Percentiles rank a stretch among this genome's conserved stretches.
Evolutionary conservation across 257 asterid species (phyloP).

Genomic region (Petrea volubilis): DNA sequence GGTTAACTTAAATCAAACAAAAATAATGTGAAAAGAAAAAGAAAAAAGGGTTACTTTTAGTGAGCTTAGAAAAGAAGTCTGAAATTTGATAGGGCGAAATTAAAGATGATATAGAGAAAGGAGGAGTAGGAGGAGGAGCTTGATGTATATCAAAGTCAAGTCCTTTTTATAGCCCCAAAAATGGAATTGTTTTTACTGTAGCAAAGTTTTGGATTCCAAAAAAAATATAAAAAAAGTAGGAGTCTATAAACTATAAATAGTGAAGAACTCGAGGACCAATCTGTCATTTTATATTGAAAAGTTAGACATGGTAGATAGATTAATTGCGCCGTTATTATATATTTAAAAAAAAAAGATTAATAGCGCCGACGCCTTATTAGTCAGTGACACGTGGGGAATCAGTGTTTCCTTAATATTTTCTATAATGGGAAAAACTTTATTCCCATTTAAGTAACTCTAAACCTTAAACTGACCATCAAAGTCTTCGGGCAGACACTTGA

Average conservation of each 20-base stretch:
- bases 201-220: not conserved
- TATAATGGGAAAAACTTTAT: slow-evolving; percentile 48
- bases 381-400: slow-evolving; percentile 59
- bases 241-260: slow-evolving; percentile 1
- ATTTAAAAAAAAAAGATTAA: not conserved
- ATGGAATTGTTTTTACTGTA: not conserved
- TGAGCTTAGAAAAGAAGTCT: slow-evolving; percentile 25
- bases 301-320: not conserved
- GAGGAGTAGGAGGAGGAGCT: slow-evolving; percentile 12
- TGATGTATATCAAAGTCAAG: slow-evolving; percentile 40
- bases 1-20: not conserved
- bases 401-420: slow-evolving; percentile 33
- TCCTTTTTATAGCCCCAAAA: slow-evolving; percentile 34
- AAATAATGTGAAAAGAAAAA: not conserved
- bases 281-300: slow-evolving; percentile 8
- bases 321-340: slow-evolving; percentile 29
- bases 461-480: slow-evolving; percentile 41
- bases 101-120: not conserved
- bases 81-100: slow-evolving; percentile 10
- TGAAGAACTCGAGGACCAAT: slow-evolving; percentile 32
- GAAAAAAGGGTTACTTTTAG: slow-evolving; percentile 18
- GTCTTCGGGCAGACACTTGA: slow-evolving; percentile 28
- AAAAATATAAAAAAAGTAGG: not conserved
- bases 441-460: slow-evolving; percentile 38
- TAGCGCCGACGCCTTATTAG: slow-evolving; percentile 45